phyloP scores from a whole-genome alignment of 495 filamentous ascomycete genomes.

The Trichocladium uniseriatum region DNA sequence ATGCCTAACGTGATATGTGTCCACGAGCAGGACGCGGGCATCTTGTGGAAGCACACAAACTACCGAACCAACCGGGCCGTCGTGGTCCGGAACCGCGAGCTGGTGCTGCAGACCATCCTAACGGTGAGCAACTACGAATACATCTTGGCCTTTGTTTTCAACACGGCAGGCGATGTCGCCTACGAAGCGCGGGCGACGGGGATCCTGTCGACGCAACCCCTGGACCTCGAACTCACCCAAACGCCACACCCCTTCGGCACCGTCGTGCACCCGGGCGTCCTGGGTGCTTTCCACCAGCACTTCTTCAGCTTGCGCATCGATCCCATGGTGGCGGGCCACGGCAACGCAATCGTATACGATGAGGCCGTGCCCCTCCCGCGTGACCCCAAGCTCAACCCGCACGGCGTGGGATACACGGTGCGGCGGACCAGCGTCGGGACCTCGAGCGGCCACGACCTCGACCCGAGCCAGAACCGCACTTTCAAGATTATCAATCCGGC shows the following conservation, averaged over 20 bases:
- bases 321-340: conserved; percentile 66
- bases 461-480: conserved; percentile 52
- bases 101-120: conserved; percentile 70
- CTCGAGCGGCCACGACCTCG: conserved; percentile 45
- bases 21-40: conserved; percentile 65
- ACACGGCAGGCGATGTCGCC: conserved; percentile 69
- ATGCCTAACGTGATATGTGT: conserved; percentile 71
- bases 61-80: conserved; percentile 61
- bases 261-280: conserved; percentile 74
- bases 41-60: conserved; percentile 78
- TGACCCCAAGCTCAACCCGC: conserved; percentile 60
- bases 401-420: conserved; percentile 68
- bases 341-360: conserved; percentile 63
- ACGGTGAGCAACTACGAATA: conserved; percentile 81
- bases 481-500: conserved; percentile 74
- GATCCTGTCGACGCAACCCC: conserved; percentile 73
- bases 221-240: conserved; percentile 57
- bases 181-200: conserved; percentile 83
- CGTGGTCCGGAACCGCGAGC: conserved; percentile 57
- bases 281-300: conserved; percentile 72
- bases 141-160: conserved; percentile 76
- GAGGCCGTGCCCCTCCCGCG: conserved; percentile 42
- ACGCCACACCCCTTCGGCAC: conserved; percentile 55
- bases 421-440: conserved; percentile 50
- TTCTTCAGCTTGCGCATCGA: conserved; percentile 85